A percentile compares a stretch with the other conserved stretches of the same genome.
These are phyloP conservation scores for Boletus patriciae DNA, from an alignment of 768 basidiomycete genomes.

Conservation along the genomic window DNA sequence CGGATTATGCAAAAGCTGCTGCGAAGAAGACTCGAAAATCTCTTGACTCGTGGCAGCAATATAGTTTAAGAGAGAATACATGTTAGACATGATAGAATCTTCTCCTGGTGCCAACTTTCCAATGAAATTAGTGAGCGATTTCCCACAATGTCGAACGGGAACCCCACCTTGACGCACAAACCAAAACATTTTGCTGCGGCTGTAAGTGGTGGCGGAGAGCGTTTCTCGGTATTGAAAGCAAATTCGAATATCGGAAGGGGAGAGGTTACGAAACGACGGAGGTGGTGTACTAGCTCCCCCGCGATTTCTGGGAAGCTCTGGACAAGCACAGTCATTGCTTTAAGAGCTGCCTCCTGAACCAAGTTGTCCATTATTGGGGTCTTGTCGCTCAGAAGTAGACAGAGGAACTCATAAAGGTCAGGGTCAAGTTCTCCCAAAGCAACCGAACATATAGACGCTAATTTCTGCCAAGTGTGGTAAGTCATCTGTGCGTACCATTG, in stretches of 20 bases:
- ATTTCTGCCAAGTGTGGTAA: slow-evolving; percentile 54
- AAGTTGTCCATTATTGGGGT: slow-evolving; percentile 80
- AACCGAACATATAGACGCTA: slow-evolving; percentile 78
- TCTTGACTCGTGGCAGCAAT: slow-evolving; percentile 84
- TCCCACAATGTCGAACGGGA: background rate
- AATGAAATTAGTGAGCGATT: slow-evolving; percentile 5
- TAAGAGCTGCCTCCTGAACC: slow-evolving; percentile 87
- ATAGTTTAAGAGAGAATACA: slow-evolving; percentile 95
- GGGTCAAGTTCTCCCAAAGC: slow-evolving; percentile 67
- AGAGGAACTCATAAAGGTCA: slow-evolving; percentile 66
- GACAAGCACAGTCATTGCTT: slow-evolving; percentile 80
- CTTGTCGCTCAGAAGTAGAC: slow-evolving; percentile 74
- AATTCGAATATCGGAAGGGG: slow-evolving; percentile 88
- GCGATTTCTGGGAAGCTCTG: slow-evolving; percentile 86
- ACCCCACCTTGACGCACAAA: slow-evolving; percentile 74
- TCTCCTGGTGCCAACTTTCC: slow-evolving; percentile 78
- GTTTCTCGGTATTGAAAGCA: slow-evolving; percentile 70
- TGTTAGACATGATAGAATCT: slow-evolving; percentile 88
- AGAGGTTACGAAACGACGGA: slow-evolving; percentile 86
- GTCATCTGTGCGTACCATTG: background rate
- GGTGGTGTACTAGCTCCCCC: slow-evolving; percentile 66
- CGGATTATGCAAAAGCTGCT: slow-evolving; percentile 44
- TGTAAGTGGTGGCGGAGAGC: slow-evolving; percentile 73
- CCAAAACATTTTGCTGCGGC: slow-evolving; percentile 91
- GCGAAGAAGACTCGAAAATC: slow-evolving; percentile 52